Evolutionary conservation across 306 rosid genomes (phyloP), one percentile per base, ranked within the genome.

Genomic region (Cicer pinnatifidum): DNA sequence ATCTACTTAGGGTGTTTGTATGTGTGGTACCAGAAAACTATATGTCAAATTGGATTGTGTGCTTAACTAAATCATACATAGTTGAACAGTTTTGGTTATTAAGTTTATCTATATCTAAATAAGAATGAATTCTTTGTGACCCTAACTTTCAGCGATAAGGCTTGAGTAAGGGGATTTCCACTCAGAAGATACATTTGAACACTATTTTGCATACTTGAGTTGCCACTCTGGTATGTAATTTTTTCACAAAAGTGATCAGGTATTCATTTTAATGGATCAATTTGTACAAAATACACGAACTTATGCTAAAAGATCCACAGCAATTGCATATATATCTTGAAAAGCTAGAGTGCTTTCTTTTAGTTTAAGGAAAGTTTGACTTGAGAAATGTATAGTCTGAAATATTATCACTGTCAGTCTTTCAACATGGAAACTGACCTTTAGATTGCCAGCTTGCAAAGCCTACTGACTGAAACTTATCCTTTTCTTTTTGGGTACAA

Each of bases 121-220:
- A 1, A 41, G 69, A 39, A 39, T 33, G 63, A 58, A 17, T 75
- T 70, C 43, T 62, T 52, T 16, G 59, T 46, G 13, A 62, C 69
- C 59, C 70, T 15, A 39, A 9, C 4, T 33, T 47, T 44, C 65
- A 35, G 65, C 52, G 11, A 39, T 65, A 50, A 7, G 48, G 72
- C 72, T 79, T 69, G 38, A 75, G 56, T 71, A n/a, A 13, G 46
- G 58, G 77, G 71, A 63, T 68, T 80, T 80, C 45, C 61, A 54
- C 71, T 20, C 9, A 10, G 70, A 20, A 45, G 47, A 40, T 17
- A 40, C 48, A 48, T 37, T 44, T 11, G 37, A 59, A 50, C 73
- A 56, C 69, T 6, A 58, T 71, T 75, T 63, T 53, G 17, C 45
- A 5, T 64, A 20, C 40, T 58, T 38, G 33, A 47, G 43, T 53